phyloP scores from a whole-genome alignment of 768 basidiomycete species.

The Amylocystis lapponica region DNA sequence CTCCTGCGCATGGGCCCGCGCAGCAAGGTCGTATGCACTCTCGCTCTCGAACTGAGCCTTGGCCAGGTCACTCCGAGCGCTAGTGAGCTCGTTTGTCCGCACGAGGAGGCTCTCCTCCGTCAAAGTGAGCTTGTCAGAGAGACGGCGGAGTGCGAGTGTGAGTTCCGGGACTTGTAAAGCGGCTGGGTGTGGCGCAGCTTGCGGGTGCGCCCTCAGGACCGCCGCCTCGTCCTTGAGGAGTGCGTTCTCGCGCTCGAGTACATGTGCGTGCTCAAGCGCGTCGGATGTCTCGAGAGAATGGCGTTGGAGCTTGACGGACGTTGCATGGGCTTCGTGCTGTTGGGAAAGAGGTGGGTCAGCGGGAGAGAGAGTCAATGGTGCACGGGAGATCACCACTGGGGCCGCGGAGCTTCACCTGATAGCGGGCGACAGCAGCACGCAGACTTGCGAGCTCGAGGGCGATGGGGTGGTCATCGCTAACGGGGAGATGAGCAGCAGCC shows the following conservation, averaged over 20 bases:
- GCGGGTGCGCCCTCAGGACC: constrained; percentile 49
- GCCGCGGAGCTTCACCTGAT: constrained; percentile 26
- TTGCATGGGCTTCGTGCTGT: constrained; percentile 64
- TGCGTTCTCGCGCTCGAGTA: constrained; percentile 56
- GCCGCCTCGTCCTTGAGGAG: constrained; percentile 49
- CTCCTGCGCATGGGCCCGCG: constrained; percentile 46
- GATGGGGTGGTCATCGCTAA: constrained; percentile 32
- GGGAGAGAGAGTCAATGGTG: constrained; percentile 6
- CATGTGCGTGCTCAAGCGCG: constrained; percentile 39
- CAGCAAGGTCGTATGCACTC: constrained; percentile 50
- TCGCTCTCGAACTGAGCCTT: constrained; percentile 40
- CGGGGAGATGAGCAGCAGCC: neutral
- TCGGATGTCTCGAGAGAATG: constrained; percentile 49
- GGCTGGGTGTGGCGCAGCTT: constrained; percentile 34
- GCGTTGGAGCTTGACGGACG: constrained; percentile 63
- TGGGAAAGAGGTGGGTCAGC: constrained; percentile 20
- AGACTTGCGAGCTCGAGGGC: constrained; percentile 31
- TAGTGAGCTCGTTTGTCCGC: constrained; percentile 42
- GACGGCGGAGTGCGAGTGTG: constrained; percentile 59
- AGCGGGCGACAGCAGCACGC: constrained; percentile 27
- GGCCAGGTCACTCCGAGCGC: constrained; percentile 36
- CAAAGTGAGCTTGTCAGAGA: constrained; percentile 61
- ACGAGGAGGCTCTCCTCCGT: constrained; percentile 51
- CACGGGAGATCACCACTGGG: constrained; percentile 2
- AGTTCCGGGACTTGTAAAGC: constrained; percentile 44